phyloP scores from a whole-genome alignment of 2,329 filamentous ascomycete species.

The Allantophomopsis cytisporea region DNA sequence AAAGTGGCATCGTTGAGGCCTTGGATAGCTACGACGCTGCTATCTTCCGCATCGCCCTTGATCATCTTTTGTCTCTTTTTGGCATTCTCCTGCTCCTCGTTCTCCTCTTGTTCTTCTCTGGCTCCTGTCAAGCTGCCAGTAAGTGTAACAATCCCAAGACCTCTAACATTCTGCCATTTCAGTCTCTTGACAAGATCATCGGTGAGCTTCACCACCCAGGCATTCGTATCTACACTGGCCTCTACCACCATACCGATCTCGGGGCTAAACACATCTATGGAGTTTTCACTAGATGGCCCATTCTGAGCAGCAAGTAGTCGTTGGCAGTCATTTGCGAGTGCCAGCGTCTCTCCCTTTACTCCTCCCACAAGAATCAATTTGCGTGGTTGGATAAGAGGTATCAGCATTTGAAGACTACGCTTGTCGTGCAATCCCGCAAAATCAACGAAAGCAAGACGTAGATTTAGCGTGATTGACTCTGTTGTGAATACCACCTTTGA shows the following conservation, averaged over 20 bases:
- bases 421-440: conserved; percentile 89
- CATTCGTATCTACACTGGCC: conserved; percentile 93
- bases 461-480: conserved; percentile 51
- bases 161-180: conserved; percentile 89
- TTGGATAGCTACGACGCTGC: conserved; percentile 2
- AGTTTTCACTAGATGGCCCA: conserved; percentile 28
- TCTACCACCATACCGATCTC: conserved; percentile 61
- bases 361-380: conserved; percentile 91
- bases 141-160: conserved; percentile 82
- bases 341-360: conserved; percentile 60
- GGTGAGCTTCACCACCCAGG: conserved; percentile 88
- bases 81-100: conserved; percentile 22
- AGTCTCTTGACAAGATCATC: conserved; percentile 74
- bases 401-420: conserved; percentile 84
- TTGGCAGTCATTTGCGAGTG: conserved; percentile 69
- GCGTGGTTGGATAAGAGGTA: conserved; percentile 83
- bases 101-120: conserved; percentile 25
- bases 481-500: conserved; percentile 58
- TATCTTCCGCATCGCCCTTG: conserved; percentile 27
- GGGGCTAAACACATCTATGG: conserved; percentile 69
- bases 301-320: conserved; percentile 40
- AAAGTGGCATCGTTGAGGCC: conserved; percentile 1
- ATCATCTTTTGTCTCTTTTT: conserved; percentile 28
- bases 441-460: conserved; percentile 78
- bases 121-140: conserved; percentile 56